These are phyloP conservation scores for Trypanosoma lewisi DNA, from an alignment of 208 protist species.

Conservation along the genomic window DNA sequence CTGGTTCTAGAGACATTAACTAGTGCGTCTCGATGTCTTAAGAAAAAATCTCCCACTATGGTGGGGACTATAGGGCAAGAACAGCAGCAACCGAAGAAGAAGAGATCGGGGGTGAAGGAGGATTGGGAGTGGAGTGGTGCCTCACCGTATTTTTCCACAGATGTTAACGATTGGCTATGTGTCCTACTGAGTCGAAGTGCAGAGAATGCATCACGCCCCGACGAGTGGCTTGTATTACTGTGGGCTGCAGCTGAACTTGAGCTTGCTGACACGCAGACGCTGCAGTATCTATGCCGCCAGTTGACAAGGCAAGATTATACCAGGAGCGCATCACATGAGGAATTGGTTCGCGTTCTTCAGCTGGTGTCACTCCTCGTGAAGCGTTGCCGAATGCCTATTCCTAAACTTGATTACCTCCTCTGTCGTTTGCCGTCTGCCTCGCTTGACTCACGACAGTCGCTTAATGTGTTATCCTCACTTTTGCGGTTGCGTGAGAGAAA, in stretches of 20 bases:
- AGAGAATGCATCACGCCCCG: slow-evolving; percentile 6
- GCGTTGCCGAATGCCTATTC: slow-evolving; percentile 59
- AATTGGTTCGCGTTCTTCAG: slow-evolving; percentile 43
- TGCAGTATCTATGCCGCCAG: slow-evolving; percentile 35
- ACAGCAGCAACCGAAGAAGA: neutral
- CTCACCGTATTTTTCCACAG: slow-evolving; percentile 59
- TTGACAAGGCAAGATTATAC: slow-evolving; percentile 34
- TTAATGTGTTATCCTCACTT: slow-evolving; percentile 66
- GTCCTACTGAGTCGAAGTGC: slow-evolving; percentile 44
- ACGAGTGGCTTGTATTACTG: slow-evolving; percentile 31
- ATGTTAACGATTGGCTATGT: slow-evolving; percentile 60
- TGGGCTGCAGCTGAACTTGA: slow-evolving; percentile 52
- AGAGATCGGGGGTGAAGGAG: neutral
- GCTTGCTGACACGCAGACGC: slow-evolving; percentile 43
- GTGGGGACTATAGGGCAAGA: too few species aligned
- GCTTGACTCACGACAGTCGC: slow-evolving; percentile 44
- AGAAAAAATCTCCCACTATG: neutral
- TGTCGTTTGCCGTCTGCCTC: slow-evolving; percentile 29
- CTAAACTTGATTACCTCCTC: slow-evolving; percentile 50
- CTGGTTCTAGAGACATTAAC: slow-evolving; percentile 12
- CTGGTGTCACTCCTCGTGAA: slow-evolving; percentile 65
- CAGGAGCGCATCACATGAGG: slow-evolving; percentile 10
- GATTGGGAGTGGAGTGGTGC: slow-evolving; percentile 46
- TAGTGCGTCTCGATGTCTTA: slow-evolving; percentile 8
- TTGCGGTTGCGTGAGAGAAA: slow-evolving; percentile 48